A percentile compares a stretch with the other conserved stretches of the same genome.
These are phyloP conservation scores for Bimuria novae-zelandiae DNA, from an alignment of 2,329 filamentous ascomycete genomes.

Conservation along the genomic window DNA sequence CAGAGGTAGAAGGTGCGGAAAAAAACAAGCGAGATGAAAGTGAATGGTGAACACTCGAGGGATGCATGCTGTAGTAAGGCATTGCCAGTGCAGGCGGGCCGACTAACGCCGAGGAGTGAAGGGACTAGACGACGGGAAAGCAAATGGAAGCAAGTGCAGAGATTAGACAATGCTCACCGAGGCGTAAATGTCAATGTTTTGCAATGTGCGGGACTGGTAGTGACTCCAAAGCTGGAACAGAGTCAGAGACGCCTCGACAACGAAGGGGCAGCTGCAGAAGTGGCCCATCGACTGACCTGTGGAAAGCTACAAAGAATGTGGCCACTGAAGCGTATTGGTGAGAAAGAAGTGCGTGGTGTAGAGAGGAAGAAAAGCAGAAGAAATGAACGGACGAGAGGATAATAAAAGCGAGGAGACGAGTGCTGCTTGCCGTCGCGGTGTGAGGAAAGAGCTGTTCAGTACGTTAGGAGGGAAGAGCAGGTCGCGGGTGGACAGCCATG, in stretches of 20 bases:
- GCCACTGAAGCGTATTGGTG: constrained; percentile 49
- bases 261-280: constrained; percentile 4
- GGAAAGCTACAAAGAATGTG: constrained; percentile 53
- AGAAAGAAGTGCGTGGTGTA: constrained; percentile 45
- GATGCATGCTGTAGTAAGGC: too few species aligned
- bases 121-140: constrained; percentile 14
- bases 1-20: not conserved
- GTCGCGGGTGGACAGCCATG: constrained; percentile 17
- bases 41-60: constrained; percentile 5
- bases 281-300: constrained; percentile 35
- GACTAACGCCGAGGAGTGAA: not conserved
- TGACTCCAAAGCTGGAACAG: constrained; percentile 46
- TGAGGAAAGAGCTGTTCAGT: constrained; percentile 34
- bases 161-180: constrained; percentile 35
- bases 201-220: constrained; percentile 46
- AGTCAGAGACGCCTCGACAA: not conserved
- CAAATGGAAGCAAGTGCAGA: too few species aligned
- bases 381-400: constrained; percentile 19
- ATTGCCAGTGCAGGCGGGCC: constrained; percentile 5
- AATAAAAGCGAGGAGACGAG: constrained; percentile 7
- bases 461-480: constrained; percentile 21
- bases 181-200: constrained; percentile 48
- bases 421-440: constrained; percentile 27
- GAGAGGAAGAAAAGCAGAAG: constrained; percentile 27
- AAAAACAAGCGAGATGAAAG: constrained; percentile 29